Evolutionary conservation across 2,329 filamentous ascomycete genomes (phyloP).

Genomic region (Xylaria sp.): DNA sequence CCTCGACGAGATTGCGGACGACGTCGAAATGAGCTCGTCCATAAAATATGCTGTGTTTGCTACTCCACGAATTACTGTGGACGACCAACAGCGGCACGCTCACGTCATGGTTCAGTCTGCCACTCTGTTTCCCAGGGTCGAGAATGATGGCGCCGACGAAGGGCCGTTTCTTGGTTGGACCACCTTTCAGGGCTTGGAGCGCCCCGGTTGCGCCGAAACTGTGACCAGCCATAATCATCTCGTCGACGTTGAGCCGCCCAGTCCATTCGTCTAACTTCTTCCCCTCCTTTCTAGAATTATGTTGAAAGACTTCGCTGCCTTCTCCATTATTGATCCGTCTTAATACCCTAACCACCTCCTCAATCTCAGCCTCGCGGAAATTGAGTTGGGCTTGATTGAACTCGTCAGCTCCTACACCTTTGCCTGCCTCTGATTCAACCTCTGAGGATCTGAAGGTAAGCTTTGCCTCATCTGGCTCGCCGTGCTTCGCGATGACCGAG

Average conservation of each 20-base stretch:
- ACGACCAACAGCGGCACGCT: slow-evolving; percentile 69
- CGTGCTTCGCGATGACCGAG: slow-evolving; percentile 52
- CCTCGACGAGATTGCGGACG: slow-evolving; percentile 65
- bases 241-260: slow-evolving; percentile 63
- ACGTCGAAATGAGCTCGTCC: slow-evolving; percentile 73
- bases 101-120: slow-evolving; percentile 69
- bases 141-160: slow-evolving; percentile 70
- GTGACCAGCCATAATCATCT: slow-evolving; percentile 70
- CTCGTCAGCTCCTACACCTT: slow-evolving; percentile 45
- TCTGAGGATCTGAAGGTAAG: slow-evolving; percentile 54
- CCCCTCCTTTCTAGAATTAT: slow-evolving; percentile 62
- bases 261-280: slow-evolving; percentile 61
- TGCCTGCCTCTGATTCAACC: slow-evolving; percentile 50
- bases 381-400: slow-evolving; percentile 61
- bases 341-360: slow-evolving; percentile 57
- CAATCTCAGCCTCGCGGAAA: slow-evolving; percentile 63
- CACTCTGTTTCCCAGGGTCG: slow-evolving; percentile 73
- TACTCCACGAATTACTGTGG: slow-evolving; percentile 74
- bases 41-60: slow-evolving; percentile 66
- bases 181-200: slow-evolving; percentile 67
- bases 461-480: slow-evolving; percentile 46
- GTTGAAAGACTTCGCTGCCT: slow-evolving; percentile 50
- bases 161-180: slow-evolving; percentile 55
- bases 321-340: slow-evolving; percentile 54
- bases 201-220: slow-evolving; percentile 74